Evolutionary conservation across 179 eudicot genomes (phyloP), one percentile per base, ranked within the genome.

Genomic region (Patellifolia procumbens): DNA sequence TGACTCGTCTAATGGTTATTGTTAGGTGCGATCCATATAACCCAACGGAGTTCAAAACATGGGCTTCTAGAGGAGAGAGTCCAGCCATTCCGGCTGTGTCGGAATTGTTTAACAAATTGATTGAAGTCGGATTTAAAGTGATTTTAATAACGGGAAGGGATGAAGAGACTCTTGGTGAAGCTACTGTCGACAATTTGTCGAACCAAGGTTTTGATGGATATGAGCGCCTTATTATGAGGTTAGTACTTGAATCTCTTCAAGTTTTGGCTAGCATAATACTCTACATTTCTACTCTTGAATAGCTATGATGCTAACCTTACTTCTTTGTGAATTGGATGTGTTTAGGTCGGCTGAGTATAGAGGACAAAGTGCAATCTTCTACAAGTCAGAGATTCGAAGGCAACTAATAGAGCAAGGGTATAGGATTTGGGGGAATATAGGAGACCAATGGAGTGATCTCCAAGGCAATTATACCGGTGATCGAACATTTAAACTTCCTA

Each of bases 391-490:
- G 52, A 82, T 88, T 13, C 58, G 97, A 19, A 87, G 79, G 80
- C 76, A 85, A 63, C 58, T 89, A 76, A 82, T 80, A 63, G 83
- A 72, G 37, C 84, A 87, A 81, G 97, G 97, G 17, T 92, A 91
- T 77, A 89, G 90, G 64, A 85, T 92, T 65, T 87, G 93, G 96
- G 96, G 97, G 7, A 92, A 92, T 74, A 85, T 91, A 9, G 97
- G 97, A 68, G 96, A 92, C 68, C 97, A 92, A 62, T 92, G 97
- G 97, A 89, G 87, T 84, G 97, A 92, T 77, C 85, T 92, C 37
- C 88, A 86, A 78, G 97, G 97, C 32, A 83, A 88, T 46, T 88
- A 37, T 45, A 61, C 35, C 1, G 97, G 97, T 71, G 87, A 89
- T 61, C 89, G 93, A 24, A 91, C 96, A 15, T 92, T 92, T 70